Conservation (phyloP, 2,329 filamentous ascomycete species). For the Penicillium paneum region DNA sequence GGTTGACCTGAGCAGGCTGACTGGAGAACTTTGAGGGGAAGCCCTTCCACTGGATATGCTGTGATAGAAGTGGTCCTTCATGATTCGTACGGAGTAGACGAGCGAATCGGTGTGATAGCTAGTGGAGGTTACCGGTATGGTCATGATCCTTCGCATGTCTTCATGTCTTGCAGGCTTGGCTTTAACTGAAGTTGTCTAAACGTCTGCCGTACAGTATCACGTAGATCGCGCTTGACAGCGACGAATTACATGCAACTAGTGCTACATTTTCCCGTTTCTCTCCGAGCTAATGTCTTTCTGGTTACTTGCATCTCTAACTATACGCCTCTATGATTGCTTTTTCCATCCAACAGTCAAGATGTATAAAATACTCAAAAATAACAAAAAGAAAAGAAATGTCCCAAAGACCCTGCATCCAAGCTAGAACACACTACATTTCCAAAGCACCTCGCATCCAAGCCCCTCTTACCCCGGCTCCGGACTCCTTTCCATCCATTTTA, state of each 20-base stretch:
- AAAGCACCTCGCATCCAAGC: neutral
- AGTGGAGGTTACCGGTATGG: neutral
- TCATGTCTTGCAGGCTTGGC: constrained; percentile 16
- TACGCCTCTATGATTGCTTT: constrained; percentile 3
- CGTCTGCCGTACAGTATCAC: neutral
- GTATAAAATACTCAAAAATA: neutral
- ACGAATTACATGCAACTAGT: neutral
- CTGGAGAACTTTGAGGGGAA: neutral
- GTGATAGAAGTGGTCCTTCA: neutral
- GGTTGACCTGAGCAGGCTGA: neutral
- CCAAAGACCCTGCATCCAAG: neutral
- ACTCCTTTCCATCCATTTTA: constrained; percentile 10
- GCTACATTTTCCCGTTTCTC: neutral
- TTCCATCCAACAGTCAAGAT: neutral
- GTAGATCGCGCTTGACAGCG: neutral
- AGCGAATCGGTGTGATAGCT: neutral
- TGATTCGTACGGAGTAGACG: neutral
- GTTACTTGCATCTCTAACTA: neutral
- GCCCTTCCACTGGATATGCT: neutral
- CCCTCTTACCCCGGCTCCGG: neutral
- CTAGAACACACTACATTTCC: neutral
- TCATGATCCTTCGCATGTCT: constrained; percentile 8
- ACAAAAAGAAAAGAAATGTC: neutral
- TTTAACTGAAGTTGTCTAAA: neutral
- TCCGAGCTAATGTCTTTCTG: neutral